phyloP scores from a whole-genome alignment of 1,284 basidiomycete species.

The Naganishia sp. region DNA sequence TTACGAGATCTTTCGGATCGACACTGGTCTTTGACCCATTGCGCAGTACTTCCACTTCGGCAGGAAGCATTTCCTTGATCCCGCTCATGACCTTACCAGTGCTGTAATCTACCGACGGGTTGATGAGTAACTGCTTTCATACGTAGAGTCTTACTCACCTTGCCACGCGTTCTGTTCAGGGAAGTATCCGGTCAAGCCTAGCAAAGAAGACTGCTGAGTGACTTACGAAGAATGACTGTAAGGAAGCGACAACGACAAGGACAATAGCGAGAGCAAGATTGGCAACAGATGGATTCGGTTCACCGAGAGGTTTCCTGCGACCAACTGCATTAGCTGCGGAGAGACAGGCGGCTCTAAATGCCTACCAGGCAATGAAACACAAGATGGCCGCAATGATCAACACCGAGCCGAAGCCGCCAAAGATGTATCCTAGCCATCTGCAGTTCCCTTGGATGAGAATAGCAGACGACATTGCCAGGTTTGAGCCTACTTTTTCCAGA shows the following conservation, averaged over 20 bases:
- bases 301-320: slow-evolving; percentile 56
- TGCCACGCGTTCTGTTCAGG: slow-evolving; percentile 55
- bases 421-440: slow-evolving; percentile 55
- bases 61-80: slow-evolving; percentile 56
- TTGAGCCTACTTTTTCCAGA: slow-evolving; percentile 47
- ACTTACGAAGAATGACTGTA: slow-evolving; percentile 54
- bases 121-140: slow-evolving; percentile 11
- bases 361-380: slow-evolving; percentile 57
- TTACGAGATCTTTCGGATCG: slow-evolving; percentile 49
- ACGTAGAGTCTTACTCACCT: slow-evolving; percentile 38
- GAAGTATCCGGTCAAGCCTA: too few relatives aligned
- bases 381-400: slow-evolving; percentile 59
- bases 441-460: neutral
- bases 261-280: slow-evolving; percentile 58
- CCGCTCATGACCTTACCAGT: slow-evolving; percentile 55
- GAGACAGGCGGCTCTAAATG: neutral
- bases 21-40: slow-evolving; percentile 49
- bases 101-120: slow-evolving; percentile 46
- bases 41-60: slow-evolving; percentile 51
- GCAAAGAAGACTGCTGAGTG: neutral
- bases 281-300: slow-evolving; percentile 53
- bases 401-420: slow-evolving; percentile 62
- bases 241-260: slow-evolving; percentile 55
- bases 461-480: neutral
- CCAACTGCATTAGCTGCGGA: neutral